phyloP scores from a whole-genome alignment of 2,329 filamentous ascomycete genomes.

The Drechslerella dactyloides region DNA sequence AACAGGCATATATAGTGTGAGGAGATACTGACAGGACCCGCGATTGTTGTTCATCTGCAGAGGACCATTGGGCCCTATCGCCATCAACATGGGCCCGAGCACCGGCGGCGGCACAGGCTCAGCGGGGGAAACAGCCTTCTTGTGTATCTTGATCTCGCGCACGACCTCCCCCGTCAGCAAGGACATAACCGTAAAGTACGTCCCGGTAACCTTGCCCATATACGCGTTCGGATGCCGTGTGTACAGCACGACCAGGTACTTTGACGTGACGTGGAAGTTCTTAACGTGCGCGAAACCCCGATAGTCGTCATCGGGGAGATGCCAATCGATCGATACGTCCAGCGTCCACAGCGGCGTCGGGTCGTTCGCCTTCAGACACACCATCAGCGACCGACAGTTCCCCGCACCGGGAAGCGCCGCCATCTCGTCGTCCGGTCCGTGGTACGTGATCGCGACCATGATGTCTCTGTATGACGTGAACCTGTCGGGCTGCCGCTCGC shows the following conservation, averaged over 20 bases:
- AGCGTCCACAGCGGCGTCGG: conserved; percentile 53
- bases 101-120: conserved; percentile 20
- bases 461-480: conserved; percentile 54
- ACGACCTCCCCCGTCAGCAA: conserved; percentile 36
- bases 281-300: conserved; percentile 54
- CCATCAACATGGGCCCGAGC: neutral
- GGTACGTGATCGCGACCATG: conserved; percentile 53
- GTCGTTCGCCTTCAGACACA: conserved; percentile 40
- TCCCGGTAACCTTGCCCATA: conserved; percentile 54
- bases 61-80: conserved; percentile 20
- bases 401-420: conserved; percentile 46
- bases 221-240: conserved; percentile 53
- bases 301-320: conserved; percentile 52
- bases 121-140: conserved; percentile 43
- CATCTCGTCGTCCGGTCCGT: conserved; percentile 48
- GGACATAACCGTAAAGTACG: conserved; percentile 54
- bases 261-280: conserved; percentile 55
- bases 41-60: conserved; percentile 26
- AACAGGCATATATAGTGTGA: neutral
- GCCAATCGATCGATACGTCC: conserved; percentile 53
- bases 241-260: conserved; percentile 55
- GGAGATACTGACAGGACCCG: conserved; percentile 35
- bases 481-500: conserved; percentile 53
- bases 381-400: conserved; percentile 30
- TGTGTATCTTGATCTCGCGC: conserved; percentile 45